Conservation (phyloP, 2,329 filamentous ascomycete genomes). For the Xylariaceae sp. region DNA sequence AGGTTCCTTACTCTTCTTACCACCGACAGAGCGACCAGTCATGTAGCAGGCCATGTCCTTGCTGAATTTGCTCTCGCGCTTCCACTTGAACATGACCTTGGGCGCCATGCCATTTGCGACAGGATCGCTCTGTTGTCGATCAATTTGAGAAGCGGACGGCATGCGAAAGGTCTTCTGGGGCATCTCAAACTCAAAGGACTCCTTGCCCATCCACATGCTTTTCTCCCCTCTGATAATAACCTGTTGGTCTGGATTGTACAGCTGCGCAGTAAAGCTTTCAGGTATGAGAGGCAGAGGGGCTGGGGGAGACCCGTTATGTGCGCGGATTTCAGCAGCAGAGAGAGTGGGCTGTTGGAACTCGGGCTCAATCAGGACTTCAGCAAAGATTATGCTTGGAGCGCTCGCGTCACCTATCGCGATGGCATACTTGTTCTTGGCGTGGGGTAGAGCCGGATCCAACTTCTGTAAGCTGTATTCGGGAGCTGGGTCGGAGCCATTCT, state of each 20-base stretch:
- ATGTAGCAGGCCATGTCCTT: conserved; percentile 88
- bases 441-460: conserved; percentile 64
- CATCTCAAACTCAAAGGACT: conserved; percentile 89
- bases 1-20: conserved; percentile 80
- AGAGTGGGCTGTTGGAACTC: conserved; percentile 81
- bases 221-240: conserved; percentile 66
- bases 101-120: conserved; percentile 55
- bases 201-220: conserved; percentile 73
- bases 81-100: conserved; percentile 82
- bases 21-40: conserved; percentile 69
- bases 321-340: conserved; percentile 73
- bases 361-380: conserved; percentile 77
- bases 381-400: conserved; percentile 77
- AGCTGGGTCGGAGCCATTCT: conserved; percentile 75
- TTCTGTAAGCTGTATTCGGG: conserved; percentile 78
- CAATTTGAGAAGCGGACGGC: conserved; percentile 73
- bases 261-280: conserved; percentile 73
- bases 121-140: conserved; percentile 64
- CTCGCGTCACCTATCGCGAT: conserved; percentile 79
- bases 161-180: conserved; percentile 78
- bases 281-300: conserved; percentile 70
- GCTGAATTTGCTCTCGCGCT: conserved; percentile 76
- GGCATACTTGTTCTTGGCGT: conserved; percentile 78
- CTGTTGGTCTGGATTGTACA: conserved; percentile 91
- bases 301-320: conserved; percentile 61